Base-by-base conservation (phyloP, 352 stramenopile genomes). In the Phytophthora vignae region DNA sequence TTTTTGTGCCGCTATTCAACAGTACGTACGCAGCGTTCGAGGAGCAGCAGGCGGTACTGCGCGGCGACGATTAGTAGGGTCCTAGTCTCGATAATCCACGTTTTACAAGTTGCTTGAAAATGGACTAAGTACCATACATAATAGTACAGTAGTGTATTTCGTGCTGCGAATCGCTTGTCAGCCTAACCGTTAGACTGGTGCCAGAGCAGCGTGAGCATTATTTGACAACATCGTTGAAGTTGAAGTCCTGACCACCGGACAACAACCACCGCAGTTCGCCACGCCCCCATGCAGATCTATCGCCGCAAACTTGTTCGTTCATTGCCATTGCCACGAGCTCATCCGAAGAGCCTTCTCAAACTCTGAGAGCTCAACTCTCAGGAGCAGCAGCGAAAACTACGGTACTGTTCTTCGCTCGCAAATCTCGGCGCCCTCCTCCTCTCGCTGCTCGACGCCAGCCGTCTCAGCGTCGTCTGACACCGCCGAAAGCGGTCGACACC, bases 1-100 rank as follows among this genome's bases (percentile, higher is more conserved):
- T 91, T 68, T 90, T 91, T 66, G 46, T 73, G 10, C 73, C 77
- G 22, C 59, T 88, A 0, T 83, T 93, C n/a, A 53, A 60, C 12
- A 27, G 65, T 25, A 55, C 52, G 9, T 81, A 78, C 65, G 40
- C 22, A 11, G 49, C 60, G 1, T 76, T 73, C 36, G 27, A 73
- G 46, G 25, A 65, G 31, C 67, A 79, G 55, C 72, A 76, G 27
- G 40, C 49, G 11, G 21, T 59, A 38, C 38, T 74, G 22, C 61
- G 33, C 15, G 66, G 42, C n/a, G 29, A 63, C 22, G n/a, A 19
- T 14, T 19, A 52, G n/a, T 25, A 12, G 15, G 25, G 44, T 27
- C 1, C 17, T 10, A 10, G 36, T 7, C 36, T 17, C 36, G 14
- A 15, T 54, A 25, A 54, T 54, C 9, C 27, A 17, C n/a, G 29